Conservation (phyloP, 805 yeast species). For the Wickerhamomyces canadensis region DNA sequence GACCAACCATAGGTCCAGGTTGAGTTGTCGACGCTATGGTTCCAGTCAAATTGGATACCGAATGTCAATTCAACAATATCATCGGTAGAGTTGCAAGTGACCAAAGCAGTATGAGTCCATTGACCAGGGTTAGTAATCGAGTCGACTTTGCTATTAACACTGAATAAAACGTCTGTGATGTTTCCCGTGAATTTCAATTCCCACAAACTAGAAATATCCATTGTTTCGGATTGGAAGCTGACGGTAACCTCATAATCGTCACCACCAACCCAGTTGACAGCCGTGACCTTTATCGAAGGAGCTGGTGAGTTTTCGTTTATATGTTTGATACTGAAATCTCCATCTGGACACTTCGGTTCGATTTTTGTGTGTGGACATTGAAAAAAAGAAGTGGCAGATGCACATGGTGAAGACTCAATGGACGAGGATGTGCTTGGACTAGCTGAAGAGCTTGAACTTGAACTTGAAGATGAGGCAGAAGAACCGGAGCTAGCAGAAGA, state of each 20-base stretch:
- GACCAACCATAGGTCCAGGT: no score
- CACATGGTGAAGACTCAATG: no score
- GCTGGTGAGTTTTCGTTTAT: not conserved
- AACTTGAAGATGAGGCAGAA: slow-evolving; percentile 8
- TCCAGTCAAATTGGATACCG: no score
- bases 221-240: not conserved
- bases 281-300: not conserved
- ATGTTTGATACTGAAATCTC: slow-evolving; percentile 5
- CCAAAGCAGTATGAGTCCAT: no score
- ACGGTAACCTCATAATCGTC: not conserved
- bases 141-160: not conserved
- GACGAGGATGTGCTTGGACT: no score
- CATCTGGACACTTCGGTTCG: no score
- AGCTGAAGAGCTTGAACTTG: no score
- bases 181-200: not conserved
- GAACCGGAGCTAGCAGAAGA: slow-evolving; percentile 10
- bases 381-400: no score
- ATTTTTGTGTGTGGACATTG: no score
- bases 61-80: no score
- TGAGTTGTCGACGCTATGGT: no score
- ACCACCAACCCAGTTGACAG: not conserved
- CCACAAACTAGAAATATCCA: not conserved
- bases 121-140: not conserved
- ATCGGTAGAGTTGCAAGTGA: no score
- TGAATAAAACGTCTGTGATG: not conserved